Evolutionary conservation across 2,329 filamentous ascomycete genomes (phyloP).

Genomic region (Pseudonectria foliicola): DNA sequence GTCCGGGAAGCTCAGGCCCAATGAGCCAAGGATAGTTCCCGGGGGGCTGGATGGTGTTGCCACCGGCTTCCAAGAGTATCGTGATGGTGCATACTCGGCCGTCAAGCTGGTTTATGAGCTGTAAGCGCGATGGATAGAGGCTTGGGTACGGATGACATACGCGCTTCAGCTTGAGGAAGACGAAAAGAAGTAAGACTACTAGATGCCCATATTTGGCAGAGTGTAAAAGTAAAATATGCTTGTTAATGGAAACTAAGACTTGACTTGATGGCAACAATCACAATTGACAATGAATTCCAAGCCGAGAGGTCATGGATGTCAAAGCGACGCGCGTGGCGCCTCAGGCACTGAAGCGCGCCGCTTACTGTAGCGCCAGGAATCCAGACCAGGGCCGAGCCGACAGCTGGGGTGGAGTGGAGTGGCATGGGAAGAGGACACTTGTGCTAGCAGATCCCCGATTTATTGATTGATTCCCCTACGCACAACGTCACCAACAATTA

Average conservation of each 20-base stretch:
- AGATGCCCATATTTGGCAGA: no score
- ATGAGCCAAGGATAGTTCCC: constrained; percentile 20
- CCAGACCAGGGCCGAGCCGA: constrained; percentile 7
- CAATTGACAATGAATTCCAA: no score
- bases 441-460: constrained; percentile 18
- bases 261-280: no score
- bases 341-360: neutral
- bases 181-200: no score
- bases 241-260: no score
- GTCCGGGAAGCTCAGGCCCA: constrained; percentile 28
- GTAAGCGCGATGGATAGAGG: neutral
- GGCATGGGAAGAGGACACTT: constrained; percentile 22
- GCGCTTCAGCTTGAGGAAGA: no score
- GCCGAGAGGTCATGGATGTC: neutral
- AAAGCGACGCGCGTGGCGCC: constrained; percentile 8
- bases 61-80: constrained; percentile 30
- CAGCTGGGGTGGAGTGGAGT: constrained; percentile 11
- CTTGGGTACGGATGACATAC: no score
- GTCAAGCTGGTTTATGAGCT: constrained; percentile 33
- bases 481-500: constrained; percentile 16
- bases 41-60: constrained; percentile 26
- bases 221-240: no score
- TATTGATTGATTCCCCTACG: constrained; percentile 15
- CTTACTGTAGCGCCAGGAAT: neutral
- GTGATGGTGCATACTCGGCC: constrained; percentile 31